Evolutionary conservation across 306 rosid species (phyloP).

Genomic region (Aeschynomene evenia): DNA sequence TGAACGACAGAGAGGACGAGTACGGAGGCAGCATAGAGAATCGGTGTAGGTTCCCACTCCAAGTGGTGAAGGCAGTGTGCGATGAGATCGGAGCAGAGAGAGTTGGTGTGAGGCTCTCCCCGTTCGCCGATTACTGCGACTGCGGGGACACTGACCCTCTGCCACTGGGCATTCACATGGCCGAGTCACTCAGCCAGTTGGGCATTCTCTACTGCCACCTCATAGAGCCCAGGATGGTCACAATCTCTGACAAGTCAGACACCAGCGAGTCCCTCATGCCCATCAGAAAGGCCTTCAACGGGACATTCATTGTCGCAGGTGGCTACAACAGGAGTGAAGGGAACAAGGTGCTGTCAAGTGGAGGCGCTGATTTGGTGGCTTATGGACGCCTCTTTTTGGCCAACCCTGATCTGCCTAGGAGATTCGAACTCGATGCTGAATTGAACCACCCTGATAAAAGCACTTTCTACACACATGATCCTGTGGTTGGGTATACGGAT

Average conservation of each 20-base stretch:
- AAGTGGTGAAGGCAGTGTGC: slow-evolving; percentile 45
- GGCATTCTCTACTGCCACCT: slow-evolving; percentile 57
- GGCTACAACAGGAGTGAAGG: slow-evolving; percentile 50
- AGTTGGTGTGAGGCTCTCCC: slow-evolving; percentile 77
- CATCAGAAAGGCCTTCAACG: slow-evolving; percentile 48
- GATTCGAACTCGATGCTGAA: slow-evolving; percentile 46
- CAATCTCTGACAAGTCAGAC: slow-evolving; percentile 20
- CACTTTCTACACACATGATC: slow-evolving; percentile 48
- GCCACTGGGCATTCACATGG: slow-evolving; percentile 57
- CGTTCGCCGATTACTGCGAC: slow-evolving; percentile 51
- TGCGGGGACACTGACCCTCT: slow-evolving; percentile 69
- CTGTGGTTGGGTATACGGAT: slow-evolving; percentile 58
- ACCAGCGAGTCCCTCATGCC: slow-evolving; percentile 35
- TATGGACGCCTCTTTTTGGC: slow-evolving; percentile 58
- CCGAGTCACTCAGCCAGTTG: slow-evolving; percentile 31
- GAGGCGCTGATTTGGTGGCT: slow-evolving; percentile 48
- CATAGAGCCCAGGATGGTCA: slow-evolving; percentile 65
- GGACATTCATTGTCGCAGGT: slow-evolving; percentile 62
- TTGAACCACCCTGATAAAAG: slow-evolving; percentile 40
- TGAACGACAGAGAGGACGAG: slow-evolving; percentile 44
- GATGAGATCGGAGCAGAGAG: slow-evolving; percentile 56
- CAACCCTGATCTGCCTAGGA: slow-evolving; percentile 56
- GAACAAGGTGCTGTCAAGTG: slow-evolving; percentile 34
- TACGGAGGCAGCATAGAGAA: slow-evolving; percentile 54
- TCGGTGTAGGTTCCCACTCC: slow-evolving; percentile 61